Evolutionary conservation across 495 filamentous ascomycete species (phyloP).

Genomic region (Hamigera avellanea): DNA sequence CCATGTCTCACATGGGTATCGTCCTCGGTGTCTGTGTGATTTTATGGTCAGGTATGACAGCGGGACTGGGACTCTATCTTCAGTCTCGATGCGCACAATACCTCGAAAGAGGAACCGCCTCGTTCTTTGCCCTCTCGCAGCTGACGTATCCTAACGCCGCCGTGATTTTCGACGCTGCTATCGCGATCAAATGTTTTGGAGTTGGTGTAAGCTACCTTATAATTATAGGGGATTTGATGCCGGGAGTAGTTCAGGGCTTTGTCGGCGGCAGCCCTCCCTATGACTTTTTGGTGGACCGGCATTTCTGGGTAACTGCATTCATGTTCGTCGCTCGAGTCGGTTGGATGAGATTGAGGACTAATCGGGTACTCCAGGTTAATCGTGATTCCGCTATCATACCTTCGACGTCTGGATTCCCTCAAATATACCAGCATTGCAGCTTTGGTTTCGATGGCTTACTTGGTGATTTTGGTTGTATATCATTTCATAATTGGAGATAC

Average conservation of each 20-base stretch:
- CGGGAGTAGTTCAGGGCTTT: conserved; percentile 76
- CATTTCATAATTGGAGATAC: conserved; percentile 78
- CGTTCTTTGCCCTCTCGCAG: conserved; percentile 91
- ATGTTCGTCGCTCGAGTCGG: conserved; percentile 43
- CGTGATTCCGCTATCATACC: conserved; percentile 86
- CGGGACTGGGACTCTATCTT: conserved; percentile 89
- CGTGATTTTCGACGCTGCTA: conserved; percentile 89
- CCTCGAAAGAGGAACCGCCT: conserved; percentile 66
- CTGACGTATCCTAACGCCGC: conserved; percentile 94
- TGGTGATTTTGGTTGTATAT: conserved; percentile 82
- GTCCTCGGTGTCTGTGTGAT: conserved; percentile 72
- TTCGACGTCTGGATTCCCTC: conserved; percentile 81
- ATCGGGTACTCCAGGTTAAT: conserved; percentile 49
- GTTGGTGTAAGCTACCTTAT: conserved; percentile 96
- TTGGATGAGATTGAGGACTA: not conserved
- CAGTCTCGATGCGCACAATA: conserved; percentile 88
- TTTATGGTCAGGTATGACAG: conserved; percentile 77
- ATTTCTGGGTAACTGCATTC: conserved; percentile 98
- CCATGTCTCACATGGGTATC: conserved; percentile 86
- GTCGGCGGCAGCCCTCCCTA: conserved; percentile 45
- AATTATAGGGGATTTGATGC: conserved; percentile 97
- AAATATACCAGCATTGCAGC: conserved; percentile 96
- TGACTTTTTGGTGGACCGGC: conserved; percentile 70
- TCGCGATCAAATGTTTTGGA: conserved; percentile 95
- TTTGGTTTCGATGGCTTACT: conserved; percentile 82